Evolutionary conservation across 148 eudicot genomes (phyloP).

Genomic region (Diospyros lotus): DNA sequence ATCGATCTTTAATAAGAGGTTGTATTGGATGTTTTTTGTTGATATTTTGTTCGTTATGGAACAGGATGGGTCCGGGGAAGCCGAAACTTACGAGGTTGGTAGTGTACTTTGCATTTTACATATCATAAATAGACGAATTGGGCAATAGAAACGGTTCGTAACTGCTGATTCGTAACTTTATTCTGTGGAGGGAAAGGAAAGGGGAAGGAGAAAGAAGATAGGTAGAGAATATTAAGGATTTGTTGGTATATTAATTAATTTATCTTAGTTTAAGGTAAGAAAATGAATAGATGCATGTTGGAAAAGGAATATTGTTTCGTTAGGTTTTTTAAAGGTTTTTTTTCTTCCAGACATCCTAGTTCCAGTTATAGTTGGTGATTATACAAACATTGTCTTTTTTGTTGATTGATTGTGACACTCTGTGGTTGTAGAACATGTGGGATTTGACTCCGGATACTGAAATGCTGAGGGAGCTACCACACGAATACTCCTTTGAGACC

Average conservation of each 20-base stretch:
- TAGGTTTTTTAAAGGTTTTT: no score
- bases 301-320: no score
- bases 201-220: no score
- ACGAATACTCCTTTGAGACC: conserved; percentile 67
- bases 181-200: no score
- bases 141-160: background rate
- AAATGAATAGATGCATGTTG: no score
- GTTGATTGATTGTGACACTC: background rate
- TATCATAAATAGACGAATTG: background rate
- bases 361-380: no score
- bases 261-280: no score
- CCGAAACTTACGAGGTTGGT: conserved; percentile 51
- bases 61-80: conserved; percentile 57
- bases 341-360: background rate
- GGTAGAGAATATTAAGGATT: no score
- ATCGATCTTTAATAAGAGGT: background rate
- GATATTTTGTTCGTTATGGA: conserved; percentile 8
- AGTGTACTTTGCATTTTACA: background rate
- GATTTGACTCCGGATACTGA: conserved; percentile 79
- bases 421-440: conserved; percentile 65
- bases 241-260: no score
- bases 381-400: no score
- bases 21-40: background rate
- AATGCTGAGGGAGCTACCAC: conserved; percentile 62
- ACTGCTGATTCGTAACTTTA: no score